Base-by-base conservation (phyloP, 1,284 basidiomycete genomes). In the Cryptococcus hybrid region DNA sequence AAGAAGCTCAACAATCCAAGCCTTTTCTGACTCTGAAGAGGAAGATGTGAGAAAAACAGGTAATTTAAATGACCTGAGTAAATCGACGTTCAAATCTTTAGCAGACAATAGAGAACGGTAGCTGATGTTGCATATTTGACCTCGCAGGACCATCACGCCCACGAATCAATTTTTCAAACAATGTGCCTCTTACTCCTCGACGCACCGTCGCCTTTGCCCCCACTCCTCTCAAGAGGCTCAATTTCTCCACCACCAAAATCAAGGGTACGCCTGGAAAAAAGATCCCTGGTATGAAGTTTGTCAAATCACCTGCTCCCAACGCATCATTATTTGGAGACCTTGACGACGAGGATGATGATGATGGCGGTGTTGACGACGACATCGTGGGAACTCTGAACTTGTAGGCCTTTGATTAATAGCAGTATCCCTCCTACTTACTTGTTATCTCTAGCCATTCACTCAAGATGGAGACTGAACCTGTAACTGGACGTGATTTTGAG, bases 201-300 rank as follows among this genome's bases (percentile, higher is more conserved):
- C 47, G 52, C 13, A 49, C 46, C 12, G 52, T 56, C 47, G 52
- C 52, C 6, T 60, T 60, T 42, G 55, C 45, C 3, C 55, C 58
- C 7, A 54, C 58, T 7, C 54, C 58, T 13, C 12, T 54, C n/a
- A 60, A 60, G 48, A 51, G 35, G 7, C 12, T 55, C 15, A 47
- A 60, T 42, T 54, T 53, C 12, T 47, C 50, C 0, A 30, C 30
- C 18, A n/a, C 1, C 7, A 56, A 47, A 35, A 35, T 47, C 12
- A 52, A 43, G 18, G 38, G 5, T 13, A 56, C 55, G 5, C 55
- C 58, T 30, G 48, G 46, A 11, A 51, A 44, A 24, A 60, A 54
- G 24, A 18, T 51, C 7, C 18, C n/a, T 5, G 51, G 42, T 8
- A 34, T 54, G 43, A 50, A 51, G 42, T 53, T 53, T 12, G 30